These are phyloP conservation scores for Cucurbita argyrosperma DNA, from an alignment of 306 rosid species.

Conservation along the genomic window DNA sequence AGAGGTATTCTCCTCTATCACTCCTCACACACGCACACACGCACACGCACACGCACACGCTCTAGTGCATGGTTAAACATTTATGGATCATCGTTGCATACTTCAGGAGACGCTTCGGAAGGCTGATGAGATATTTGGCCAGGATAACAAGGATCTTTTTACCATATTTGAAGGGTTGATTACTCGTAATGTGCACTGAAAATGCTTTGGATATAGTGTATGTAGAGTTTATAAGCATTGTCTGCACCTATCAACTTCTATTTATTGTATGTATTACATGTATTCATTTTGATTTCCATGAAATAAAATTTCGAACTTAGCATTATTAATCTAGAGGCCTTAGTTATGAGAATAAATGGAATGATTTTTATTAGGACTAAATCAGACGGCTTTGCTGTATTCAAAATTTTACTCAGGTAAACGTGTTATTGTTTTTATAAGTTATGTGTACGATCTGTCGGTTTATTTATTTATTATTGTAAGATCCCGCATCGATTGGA, in stretches of 20 bases:
- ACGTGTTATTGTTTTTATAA: too few species aligned
- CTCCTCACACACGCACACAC: background rate
- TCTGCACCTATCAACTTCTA: background rate
- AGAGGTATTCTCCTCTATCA: conserved; percentile 32
- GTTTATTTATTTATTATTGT: background rate
- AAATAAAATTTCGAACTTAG: background rate
- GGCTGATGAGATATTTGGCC: conserved; percentile 84
- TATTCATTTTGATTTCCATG: background rate
- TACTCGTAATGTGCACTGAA: conserved; percentile 53
- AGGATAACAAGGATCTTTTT: conserved; percentile 78
- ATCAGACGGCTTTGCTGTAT: background rate
- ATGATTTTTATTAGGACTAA: background rate
- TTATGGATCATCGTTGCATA: background rate
- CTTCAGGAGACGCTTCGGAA: conserved; percentile 77
- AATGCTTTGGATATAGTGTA: background rate
- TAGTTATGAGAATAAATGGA: background rate
- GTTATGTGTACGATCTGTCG: too few species aligned
- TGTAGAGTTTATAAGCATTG: background rate
- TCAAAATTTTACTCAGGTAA: too few species aligned
- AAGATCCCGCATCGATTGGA: too few species aligned
- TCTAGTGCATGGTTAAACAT: background rate
- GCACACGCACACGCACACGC: background rate
- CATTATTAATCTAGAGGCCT: background rate
- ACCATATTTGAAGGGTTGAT: conserved; percentile 78
- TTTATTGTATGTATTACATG: background rate